Evolutionary conservation across 1,284 basidiomycete species (phyloP), one percentile per base, ranked within the genome.

Genomic region (Fomitopsis betulina): DNA sequence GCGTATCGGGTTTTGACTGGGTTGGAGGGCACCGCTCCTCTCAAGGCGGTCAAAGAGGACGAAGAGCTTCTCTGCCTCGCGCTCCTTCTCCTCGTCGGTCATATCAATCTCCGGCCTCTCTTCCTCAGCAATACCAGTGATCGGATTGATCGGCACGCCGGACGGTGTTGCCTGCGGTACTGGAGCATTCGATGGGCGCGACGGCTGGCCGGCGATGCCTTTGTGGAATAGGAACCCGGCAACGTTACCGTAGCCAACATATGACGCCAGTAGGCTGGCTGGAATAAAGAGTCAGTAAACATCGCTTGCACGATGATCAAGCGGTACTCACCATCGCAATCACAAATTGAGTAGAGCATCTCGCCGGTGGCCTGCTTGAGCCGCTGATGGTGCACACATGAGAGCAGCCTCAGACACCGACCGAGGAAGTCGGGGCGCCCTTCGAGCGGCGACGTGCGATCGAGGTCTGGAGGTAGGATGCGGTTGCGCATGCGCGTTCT

Each of bases 1-100:
- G 60, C 88, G 77, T 62, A 92, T 82, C 10, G 89, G 89, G 70
- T 92, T 92, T 64, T 87, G 84, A 49, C 74, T 76, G 23, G 83
- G 75, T 15, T 81, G 76, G 55, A 92, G 68, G 53, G 84, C 81
- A 17, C 89, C 89, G 38, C 76, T 88, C 71, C 79, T 84, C 70
- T 94, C 91, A 65, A 97, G 77, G 53, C 94, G 78, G 62, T 96
- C 92, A 68, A 98, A 97, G 19, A 97, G 77, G 25, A 89, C 86
- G 68, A 96, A 93, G 47, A 98, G 76, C 68, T 87, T 88, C 75
- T 96, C 94, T 49, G 94, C 90, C 75, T 98, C 95, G 15, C 76
- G 76, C 68, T 96, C 92, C 71, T 94, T 95, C 77, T 97, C 94
- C 68, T 94, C 94, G 21, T 94, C 87, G 0, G 91, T 88, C 93